A percentile compares a stretch with the other conserved stretches of the same genome.
Conservation (phyloP, 768 basidiomycete genomes). For the Mycena latifolia region DNA sequence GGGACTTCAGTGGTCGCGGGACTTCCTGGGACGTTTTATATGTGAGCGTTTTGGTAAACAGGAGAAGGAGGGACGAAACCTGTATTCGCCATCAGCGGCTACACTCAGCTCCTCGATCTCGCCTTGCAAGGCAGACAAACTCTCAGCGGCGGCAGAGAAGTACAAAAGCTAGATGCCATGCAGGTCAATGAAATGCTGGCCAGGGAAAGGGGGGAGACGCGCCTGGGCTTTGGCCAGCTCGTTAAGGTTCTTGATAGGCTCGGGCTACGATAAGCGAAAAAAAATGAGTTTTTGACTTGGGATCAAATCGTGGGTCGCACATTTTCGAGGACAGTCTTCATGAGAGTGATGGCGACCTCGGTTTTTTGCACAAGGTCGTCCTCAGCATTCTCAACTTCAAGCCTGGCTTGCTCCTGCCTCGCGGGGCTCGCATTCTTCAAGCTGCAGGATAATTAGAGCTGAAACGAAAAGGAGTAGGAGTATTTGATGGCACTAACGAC, state of each 20-base stretch:
- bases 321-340: conserved; percentile 99
- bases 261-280: conserved; percentile 69
- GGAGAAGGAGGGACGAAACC: conserved; percentile 55
- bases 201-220: conserved; percentile 25
- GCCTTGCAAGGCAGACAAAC: conserved; percentile 84
- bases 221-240: conserved; percentile 93
- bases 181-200: not conserved
- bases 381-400: conserved; percentile 93
- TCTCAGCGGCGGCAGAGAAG: conserved; percentile 83
- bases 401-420: conserved; percentile 91
- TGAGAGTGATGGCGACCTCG: conserved; percentile 94
- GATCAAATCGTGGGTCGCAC: conserved; percentile 58
- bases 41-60: not conserved
- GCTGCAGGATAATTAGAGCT: conserved; percentile 51
- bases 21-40: conserved; percentile 67
- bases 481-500: conserved; percentile 56
- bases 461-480: not conserved
- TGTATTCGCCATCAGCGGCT: conserved; percentile 95
- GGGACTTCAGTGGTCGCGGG: conserved; percentile 87
- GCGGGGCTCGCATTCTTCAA: conserved; percentile 82
- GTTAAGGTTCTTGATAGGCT: conserved; percentile 94
- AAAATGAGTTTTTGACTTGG: conserved; percentile 14
- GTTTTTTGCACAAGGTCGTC: conserved; percentile 99
- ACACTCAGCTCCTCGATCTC: conserved; percentile 95
- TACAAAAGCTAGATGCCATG: conserved; percentile 65